Evolutionary conservation across 1,284 basidiomycete genomes (phyloP).

Genomic region (Leccinum huronense): DNA sequence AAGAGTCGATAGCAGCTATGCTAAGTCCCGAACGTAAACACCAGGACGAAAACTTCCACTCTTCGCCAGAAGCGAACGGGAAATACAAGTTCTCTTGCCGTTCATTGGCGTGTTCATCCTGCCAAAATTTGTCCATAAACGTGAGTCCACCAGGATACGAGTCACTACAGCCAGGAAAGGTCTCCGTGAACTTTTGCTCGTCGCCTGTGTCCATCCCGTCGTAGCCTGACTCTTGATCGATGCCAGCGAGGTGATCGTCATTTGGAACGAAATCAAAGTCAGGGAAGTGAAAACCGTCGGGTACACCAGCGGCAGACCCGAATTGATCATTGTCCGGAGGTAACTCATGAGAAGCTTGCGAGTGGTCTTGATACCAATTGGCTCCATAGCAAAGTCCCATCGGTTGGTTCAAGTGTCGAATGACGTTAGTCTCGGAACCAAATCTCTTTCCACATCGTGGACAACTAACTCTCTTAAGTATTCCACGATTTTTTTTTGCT

Average conservation of each 20-base stretch:
- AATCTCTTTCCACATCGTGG: slow-evolving; percentile 9
- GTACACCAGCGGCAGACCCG: neutral
- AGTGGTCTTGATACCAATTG: neutral
- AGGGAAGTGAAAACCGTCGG: neutral
- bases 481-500: neutral
- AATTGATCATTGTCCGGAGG: neutral
- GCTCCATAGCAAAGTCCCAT: slow-evolving; percentile 2
- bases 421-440: slow-evolving; percentile 1
- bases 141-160: too few species aligned
- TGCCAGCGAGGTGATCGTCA: neutral
- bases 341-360: neutral
- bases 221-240: neutral
- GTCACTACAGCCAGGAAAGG: too few species aligned
- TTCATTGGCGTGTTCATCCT: too few species aligned
- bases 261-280: neutral
- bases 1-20: too few species aligned
- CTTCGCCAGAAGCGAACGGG: too few species aligned
- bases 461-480: slow-evolving; percentile 2
- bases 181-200: too few species aligned
- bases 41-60: too few species aligned
- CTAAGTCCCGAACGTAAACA: too few species aligned
- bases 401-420: slow-evolving; percentile 12
- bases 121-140: too few species aligned
- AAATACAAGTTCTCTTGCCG: too few species aligned
- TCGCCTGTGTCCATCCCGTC: neutral